Conservation (phyloP, 495 filamentous ascomycete genomes). For the Schizothecium vesticola region DNA sequence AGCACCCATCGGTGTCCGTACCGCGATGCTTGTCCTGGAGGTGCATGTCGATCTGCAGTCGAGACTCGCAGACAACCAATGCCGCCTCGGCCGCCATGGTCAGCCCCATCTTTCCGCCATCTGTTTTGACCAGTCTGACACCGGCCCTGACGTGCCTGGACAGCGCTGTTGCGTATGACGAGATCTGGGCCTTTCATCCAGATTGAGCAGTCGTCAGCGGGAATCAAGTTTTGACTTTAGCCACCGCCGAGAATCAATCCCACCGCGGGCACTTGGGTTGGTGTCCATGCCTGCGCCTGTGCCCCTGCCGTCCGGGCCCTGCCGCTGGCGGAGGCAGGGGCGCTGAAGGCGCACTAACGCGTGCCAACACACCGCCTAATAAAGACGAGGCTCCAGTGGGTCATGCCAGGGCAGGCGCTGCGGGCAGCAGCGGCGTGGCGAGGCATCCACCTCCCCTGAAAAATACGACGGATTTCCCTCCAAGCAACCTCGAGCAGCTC, state of each 20-base stretch:
- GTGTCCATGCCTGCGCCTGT: background rate
- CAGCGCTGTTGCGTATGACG: background rate
- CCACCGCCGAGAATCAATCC: background rate
- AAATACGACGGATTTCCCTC: background rate
- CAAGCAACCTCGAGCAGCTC: background rate
- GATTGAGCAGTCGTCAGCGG: conserved; percentile 24
- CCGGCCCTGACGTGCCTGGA: background rate
- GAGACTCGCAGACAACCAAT: background rate
- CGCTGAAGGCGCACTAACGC: background rate
- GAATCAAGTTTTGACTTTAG: conserved; percentile 11
- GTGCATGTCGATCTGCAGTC: background rate
- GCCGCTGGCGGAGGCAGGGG: background rate
- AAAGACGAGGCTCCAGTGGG: background rate
- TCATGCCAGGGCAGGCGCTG: background rate
- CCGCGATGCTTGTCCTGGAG: background rate
- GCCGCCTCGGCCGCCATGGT: background rate
- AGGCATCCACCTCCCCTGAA: background rate
- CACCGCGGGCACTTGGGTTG: too few relatives aligned
- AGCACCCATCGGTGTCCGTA: background rate
- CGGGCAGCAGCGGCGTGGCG: background rate
- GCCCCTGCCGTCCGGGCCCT: background rate
- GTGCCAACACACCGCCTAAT: background rate
- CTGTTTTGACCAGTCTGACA: background rate
- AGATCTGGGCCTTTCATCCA: conserved; percentile 20
- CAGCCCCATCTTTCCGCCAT: background rate